These are phyloP conservation scores for Auricularia sp. DNA, from an alignment of 768 basidiomycete species.

Conservation along the genomic window DNA sequence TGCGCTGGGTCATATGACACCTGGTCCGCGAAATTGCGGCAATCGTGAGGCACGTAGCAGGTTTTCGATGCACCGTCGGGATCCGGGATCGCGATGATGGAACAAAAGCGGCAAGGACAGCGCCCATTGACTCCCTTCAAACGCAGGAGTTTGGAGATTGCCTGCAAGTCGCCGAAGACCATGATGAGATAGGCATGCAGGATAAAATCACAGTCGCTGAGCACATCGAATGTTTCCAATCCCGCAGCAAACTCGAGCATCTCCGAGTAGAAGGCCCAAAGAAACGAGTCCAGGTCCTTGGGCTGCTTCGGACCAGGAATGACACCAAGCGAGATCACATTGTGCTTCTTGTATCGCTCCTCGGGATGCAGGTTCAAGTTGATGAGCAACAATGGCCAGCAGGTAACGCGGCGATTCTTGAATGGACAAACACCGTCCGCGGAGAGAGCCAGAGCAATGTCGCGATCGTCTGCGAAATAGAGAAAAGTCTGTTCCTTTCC, in stretches of 20 bases:
- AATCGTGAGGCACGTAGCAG: not conserved
- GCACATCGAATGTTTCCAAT: slow-evolving; percentile 19
- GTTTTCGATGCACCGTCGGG: slow-evolving; percentile 1
- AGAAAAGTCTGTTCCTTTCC: not conserved
- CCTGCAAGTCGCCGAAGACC: slow-evolving; percentile 25
- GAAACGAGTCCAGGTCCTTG: slow-evolving; percentile 12
- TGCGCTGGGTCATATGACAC: slow-evolving; percentile 1
- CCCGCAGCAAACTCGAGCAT: not conserved
- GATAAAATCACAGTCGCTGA: slow-evolving; percentile 14
- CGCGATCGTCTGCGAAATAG: not conserved
- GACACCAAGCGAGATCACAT: slow-evolving; percentile 15
- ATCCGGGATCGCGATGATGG: slow-evolving; percentile 21
- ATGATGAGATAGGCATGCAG: slow-evolving; percentile 23
- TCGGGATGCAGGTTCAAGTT: slow-evolving; percentile 16
- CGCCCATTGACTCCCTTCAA: slow-evolving; percentile 36
- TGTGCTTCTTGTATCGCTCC: slow-evolving; percentile 10
- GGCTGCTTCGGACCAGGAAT: slow-evolving; percentile 15
- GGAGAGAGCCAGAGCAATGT: slow-evolving; percentile 1
- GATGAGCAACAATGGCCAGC: slow-evolving; percentile 12
- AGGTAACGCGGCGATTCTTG: slow-evolving; percentile 13
- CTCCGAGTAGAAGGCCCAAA: slow-evolving; percentile 11
- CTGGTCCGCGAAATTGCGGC: not conserved
- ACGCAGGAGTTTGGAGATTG: slow-evolving; percentile 19
- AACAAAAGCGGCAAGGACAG: slow-evolving; percentile 29
- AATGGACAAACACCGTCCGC: slow-evolving; percentile 2